phyloP scores from a whole-genome alignment of 148 eudicot genomes.

The Silene uniflora region DNA sequence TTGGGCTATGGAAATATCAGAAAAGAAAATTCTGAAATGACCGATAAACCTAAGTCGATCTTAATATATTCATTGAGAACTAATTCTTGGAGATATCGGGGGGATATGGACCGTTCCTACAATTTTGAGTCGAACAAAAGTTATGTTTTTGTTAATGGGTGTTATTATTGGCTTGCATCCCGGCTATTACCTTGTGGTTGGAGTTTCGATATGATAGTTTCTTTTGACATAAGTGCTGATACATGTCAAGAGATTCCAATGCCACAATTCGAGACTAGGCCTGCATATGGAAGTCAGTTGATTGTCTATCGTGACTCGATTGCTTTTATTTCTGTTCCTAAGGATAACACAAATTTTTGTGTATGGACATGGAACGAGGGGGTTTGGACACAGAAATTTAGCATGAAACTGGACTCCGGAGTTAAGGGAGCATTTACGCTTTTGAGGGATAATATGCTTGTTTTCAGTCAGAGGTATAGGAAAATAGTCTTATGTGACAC shows the following conservation, averaged over 20 bases:
- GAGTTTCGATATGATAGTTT: neutral
- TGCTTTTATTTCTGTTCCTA: neutral
- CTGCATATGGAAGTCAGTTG: neutral
- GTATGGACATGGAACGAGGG: slow-evolving; percentile 12
- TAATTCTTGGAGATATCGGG: slow-evolving; percentile 23
- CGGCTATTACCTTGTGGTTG: neutral
- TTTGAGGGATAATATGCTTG: slow-evolving; percentile 12
- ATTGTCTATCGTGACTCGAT: slow-evolving; percentile 10
- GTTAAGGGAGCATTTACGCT: neutral
- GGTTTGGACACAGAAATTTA: slow-evolving; percentile 9
- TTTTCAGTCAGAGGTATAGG: neutral
- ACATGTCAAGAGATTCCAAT: neutral
- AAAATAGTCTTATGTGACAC: slow-evolving; percentile 6
- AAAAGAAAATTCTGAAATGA: neutral
- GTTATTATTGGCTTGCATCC: slow-evolving; percentile 15
- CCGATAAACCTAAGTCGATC: neutral
- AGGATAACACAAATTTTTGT: neutral
- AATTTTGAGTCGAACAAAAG: neutral
- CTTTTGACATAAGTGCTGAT: slow-evolving; percentile 10
- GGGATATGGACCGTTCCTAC: neutral
- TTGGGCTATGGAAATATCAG: neutral
- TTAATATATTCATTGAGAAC: slow-evolving; percentile 13
- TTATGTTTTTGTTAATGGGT: slow-evolving; percentile 12
- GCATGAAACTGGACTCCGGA: neutral
- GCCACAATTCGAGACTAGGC: neutral